A percentile compares a stretch with the other conserved stretches of the same genome.
Conservation (phyloP, 768 basidiomycete species). For the Pseudohyphozyma bogoriensis region DNA sequence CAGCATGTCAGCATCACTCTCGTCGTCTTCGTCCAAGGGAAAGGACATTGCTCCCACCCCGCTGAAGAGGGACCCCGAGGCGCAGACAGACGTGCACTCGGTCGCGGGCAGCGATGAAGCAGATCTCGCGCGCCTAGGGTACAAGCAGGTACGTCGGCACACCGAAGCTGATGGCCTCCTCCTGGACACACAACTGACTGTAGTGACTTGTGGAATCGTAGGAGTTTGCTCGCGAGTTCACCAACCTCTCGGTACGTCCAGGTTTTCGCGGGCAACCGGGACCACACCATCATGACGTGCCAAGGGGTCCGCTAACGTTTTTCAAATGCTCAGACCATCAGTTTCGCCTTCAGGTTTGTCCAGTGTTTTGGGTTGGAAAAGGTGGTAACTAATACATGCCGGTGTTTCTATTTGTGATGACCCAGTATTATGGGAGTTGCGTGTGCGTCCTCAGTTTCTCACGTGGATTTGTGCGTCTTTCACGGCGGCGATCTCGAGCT, state of each 20-base stretch:
- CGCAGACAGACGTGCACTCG: no score
- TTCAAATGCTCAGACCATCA: slow-evolving; percentile 30
- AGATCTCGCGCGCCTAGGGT: slow-evolving; percentile 16
- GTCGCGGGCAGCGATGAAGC: slow-evolving; percentile 21
- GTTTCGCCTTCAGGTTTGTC: slow-evolving; percentile 37
- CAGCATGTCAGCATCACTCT: no score
- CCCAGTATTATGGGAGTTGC: slow-evolving; percentile 2
- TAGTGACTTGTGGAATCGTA: slow-evolving; percentile 12
- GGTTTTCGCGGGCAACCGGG: background rate
- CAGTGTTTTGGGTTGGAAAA: no score
- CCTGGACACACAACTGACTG: background rate
- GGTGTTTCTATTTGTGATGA: no score
- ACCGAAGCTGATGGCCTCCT: no score
- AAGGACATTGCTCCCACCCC: no score
- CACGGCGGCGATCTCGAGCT: background rate
- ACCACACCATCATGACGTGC: slow-evolving; percentile 7
- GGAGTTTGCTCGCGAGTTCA: slow-evolving; percentile 70
- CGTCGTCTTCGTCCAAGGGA: no score
- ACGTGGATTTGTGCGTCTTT: background rate
- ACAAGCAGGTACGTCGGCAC: slow-evolving; percentile 14
- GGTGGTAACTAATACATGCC: slow-evolving; percentile 31
- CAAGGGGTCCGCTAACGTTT: background rate
- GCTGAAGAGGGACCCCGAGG: no score
- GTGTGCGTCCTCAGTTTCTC: background rate
- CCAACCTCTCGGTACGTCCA: slow-evolving; percentile 55